These are phyloP conservation scores for Podaxis sp. DNA, from an alignment of 768 basidiomycete species.

Conservation along the genomic window DNA sequence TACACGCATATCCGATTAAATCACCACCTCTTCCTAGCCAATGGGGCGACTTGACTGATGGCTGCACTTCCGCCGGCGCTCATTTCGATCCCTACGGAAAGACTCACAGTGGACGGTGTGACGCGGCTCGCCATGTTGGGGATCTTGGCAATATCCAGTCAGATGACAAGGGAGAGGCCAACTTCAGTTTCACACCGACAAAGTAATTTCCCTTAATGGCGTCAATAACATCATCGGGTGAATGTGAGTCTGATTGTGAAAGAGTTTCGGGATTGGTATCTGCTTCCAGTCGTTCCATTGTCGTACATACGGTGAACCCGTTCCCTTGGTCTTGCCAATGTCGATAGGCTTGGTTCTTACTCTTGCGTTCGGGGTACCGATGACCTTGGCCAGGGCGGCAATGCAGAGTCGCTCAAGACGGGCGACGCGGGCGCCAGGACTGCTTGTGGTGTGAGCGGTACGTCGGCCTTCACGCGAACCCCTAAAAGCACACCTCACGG, in stretches of 20 bases:
- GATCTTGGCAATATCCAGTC: slow-evolving; percentile 72
- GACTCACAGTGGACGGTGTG: slow-evolving; percentile 61
- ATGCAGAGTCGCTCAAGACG: slow-evolving; percentile 69
- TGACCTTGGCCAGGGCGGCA: slow-evolving; percentile 69
- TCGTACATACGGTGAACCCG: slow-evolving; percentile 60
- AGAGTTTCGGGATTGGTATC: not conserved
- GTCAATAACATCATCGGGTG: slow-evolving; percentile 67
- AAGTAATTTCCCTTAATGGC: slow-evolving; percentile 62
- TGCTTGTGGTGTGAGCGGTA: slow-evolving; percentile 83
- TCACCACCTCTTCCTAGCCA: slow-evolving; percentile 18
- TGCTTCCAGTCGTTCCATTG: slow-evolving; percentile 55
- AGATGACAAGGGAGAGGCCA: slow-evolving; percentile 52
- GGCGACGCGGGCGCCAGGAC: slow-evolving; percentile 73
- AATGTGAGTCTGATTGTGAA: not conserved
- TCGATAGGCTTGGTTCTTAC: not conserved
- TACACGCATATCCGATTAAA: not conserved
- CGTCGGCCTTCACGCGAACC: slow-evolving; percentile 5
- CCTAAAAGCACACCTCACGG: not conserved
- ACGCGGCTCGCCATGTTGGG: slow-evolving; percentile 61
- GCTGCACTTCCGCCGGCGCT: slow-evolving; percentile 63
- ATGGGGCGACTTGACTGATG: slow-evolving; percentile 61
- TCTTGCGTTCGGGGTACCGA: slow-evolving; percentile 53
- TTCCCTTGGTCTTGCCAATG: not conserved
- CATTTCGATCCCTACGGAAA: slow-evolving; percentile 74
- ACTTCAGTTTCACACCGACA: slow-evolving; percentile 52